Conservation (phyloP, 1,284 basidiomycete genomes). For the Cutaneotrichosporon sp. region DNA sequence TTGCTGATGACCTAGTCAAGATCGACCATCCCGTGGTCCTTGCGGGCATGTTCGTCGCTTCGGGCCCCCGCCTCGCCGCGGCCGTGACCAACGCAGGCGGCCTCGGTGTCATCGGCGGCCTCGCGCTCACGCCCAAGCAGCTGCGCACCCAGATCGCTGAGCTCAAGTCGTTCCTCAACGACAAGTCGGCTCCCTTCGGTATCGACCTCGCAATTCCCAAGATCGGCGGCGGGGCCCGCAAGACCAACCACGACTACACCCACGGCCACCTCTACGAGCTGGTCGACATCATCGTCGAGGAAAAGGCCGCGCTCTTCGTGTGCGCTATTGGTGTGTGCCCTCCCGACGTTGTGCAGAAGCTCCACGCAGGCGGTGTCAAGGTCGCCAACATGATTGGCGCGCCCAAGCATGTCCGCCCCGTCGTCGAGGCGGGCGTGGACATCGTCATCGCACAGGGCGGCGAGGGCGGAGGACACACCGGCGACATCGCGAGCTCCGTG, state of each 20-base stretch:
- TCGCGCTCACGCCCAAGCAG: constrained; percentile 39
- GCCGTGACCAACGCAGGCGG: constrained; percentile 73
- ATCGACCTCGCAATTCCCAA: constrained; percentile 81
- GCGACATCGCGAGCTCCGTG: constrained; percentile 37
- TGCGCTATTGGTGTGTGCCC: constrained; percentile 76
- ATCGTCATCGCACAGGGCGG: constrained; percentile 83
- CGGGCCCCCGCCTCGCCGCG: constrained; percentile 76
- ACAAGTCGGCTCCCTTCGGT: constrained; percentile 62
- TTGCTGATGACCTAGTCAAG: constrained; percentile 53
- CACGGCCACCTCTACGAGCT: constrained; percentile 66
- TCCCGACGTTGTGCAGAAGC: constrained; percentile 64
- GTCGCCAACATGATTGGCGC: constrained; percentile 85
- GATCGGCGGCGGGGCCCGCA: constrained; percentile 71
- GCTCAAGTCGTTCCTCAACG: constrained; percentile 62
- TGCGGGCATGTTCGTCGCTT: constrained; percentile 78
- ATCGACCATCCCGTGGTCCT: constrained; percentile 83
- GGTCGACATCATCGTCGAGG: constrained; percentile 80
- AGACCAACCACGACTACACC: constrained; percentile 65
- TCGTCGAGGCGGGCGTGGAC: constrained; percentile 72
- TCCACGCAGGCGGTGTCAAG: constrained; percentile 73
- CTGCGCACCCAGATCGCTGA: constrained; percentile 59
- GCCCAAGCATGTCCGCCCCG: constrained; percentile 77
- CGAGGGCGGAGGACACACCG: constrained; percentile 68
- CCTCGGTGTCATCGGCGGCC: constrained; percentile 63
- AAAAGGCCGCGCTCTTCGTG: constrained; percentile 75